Conservation (phyloP, 768 basidiomycete genomes). For the Tephrocybe rancida region DNA sequence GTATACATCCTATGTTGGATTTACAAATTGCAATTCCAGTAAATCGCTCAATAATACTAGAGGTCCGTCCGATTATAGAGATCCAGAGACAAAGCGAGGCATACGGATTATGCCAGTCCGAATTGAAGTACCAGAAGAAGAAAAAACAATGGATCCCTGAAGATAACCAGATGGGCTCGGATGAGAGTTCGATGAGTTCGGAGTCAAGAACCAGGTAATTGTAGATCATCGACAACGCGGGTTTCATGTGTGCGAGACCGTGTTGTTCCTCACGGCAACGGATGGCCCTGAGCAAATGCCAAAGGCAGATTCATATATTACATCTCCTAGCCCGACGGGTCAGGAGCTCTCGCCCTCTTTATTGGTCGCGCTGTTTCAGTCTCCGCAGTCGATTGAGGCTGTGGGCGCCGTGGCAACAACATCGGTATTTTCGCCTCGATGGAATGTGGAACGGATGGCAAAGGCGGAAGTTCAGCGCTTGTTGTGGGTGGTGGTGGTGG, state of each 20-base stretch:
- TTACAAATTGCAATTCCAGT: slow-evolving; percentile 20
- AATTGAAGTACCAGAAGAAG: background rate
- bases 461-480: slow-evolving; percentile 1
- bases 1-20: background rate
- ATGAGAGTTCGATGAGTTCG: background rate
- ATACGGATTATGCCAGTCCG: background rate
- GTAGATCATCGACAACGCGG: background rate
- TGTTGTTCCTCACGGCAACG: background rate
- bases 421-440: slow-evolving; percentile 1
- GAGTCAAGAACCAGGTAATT: background rate
- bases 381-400: background rate
- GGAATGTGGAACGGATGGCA: slow-evolving; percentile 6
- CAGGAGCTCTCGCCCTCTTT: slow-evolving; percentile 8
- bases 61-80: background rate
- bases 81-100: background rate
- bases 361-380: slow-evolving; percentile 1
- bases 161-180: background rate
- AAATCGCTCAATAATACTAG: no score
- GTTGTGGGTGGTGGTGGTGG: slow-evolving; percentile 9
- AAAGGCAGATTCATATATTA: background rate
- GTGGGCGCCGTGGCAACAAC: slow-evolving; percentile 6
- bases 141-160: background rate
- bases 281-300: background rate
- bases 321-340: background rate
- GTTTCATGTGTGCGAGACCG: background rate